Evolutionary conservation across 345 rosid genomes (phyloP), one percentile per base, ranked within the genome.

Genomic region (Aquilaria sinensis): DNA sequence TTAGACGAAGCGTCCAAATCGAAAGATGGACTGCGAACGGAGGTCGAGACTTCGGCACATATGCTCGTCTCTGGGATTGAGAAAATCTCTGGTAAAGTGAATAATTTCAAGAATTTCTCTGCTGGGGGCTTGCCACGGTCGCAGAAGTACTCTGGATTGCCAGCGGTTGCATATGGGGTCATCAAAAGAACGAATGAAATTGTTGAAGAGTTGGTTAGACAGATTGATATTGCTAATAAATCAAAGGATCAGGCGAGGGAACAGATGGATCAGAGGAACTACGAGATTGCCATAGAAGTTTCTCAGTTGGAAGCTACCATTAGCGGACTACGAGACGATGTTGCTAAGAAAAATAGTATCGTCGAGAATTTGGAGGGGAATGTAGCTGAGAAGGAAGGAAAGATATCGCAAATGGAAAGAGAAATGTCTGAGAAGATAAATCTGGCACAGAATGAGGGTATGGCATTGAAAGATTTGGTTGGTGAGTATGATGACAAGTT

Each of bases 281-380:
- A 87, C 64, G 97, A 91, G 81, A 91, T 95, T 65, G 99, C 99
- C 47, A 89, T 95, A 59, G 99, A 95, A 75, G 97, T 95, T 74
- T 95, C 97, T 14, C 90, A 91, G 81, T 87, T 95, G 59, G 97
- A 95, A 76, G 92, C 97, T 47, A 73, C 93, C 0, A 87, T 95
- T 66, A 77, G 87, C 71, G 80, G 83, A 50, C 71, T 95, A 71
- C 73, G 80, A 66, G 90, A 84, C 9, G 97, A 91, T 67, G 85
- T 85, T 52, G 84, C 70, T 0, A 77, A 83, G 70, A 95, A 87
- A 74, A 74, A 74, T 64, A 72, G 66, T 4, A 10, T 43, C 53
- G 54, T 86, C 47, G 91, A 86, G 64, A 75, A 72, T 57, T 79
- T 88, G 62, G 87, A 88, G 84, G 86, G 73, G 60, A 68, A 12